These are phyloP conservation scores for Filobasidium wieringae DNA, from an alignment of 768 basidiomycete genomes.

Conservation along the genomic window DNA sequence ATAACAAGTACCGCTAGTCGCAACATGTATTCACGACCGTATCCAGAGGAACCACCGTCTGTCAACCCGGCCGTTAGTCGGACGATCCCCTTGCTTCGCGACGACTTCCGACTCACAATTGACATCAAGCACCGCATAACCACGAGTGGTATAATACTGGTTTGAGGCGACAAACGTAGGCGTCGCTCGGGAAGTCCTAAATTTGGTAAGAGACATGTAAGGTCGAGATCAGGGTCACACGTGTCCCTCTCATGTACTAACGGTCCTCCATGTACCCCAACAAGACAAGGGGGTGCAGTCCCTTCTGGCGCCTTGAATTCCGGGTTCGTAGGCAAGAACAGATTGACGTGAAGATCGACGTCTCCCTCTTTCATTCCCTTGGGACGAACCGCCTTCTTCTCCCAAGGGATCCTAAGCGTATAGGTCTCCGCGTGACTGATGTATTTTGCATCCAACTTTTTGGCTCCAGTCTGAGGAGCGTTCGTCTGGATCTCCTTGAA, in stretches of 20 bases:
- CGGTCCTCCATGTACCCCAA: constrained; percentile 62
- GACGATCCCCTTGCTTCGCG: constrained; percentile 24
- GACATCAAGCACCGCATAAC: constrained; percentile 51
- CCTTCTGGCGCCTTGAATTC: constrained; percentile 46
- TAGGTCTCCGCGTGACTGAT: constrained; percentile 4
- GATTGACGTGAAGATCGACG: constrained; percentile 49
- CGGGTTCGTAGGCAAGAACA: constrained; percentile 58
- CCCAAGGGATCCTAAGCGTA: constrained; percentile 7
- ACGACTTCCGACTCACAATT: constrained; percentile 36
- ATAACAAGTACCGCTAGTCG: background rate
- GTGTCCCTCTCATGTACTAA: constrained; percentile 44
- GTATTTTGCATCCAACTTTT: constrained; percentile 1
- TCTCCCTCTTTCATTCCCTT: background rate
- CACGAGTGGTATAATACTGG: constrained; percentile 21
- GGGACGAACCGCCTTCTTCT: background rate
- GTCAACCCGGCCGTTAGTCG: background rate
- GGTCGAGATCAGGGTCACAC: constrained; percentile 56
- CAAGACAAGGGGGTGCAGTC: constrained; percentile 58
- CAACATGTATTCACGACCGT: constrained; percentile 55
- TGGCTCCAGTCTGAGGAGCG: background rate
- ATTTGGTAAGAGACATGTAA: constrained; percentile 45
- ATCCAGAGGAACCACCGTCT: constrained; percentile 60
- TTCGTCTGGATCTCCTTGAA: constrained; percentile 7
- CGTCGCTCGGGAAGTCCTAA: background rate
- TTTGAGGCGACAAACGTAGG: background rate